Conservation (phyloP, 441 rosid species). For the Jatropha podagrica region DNA sequence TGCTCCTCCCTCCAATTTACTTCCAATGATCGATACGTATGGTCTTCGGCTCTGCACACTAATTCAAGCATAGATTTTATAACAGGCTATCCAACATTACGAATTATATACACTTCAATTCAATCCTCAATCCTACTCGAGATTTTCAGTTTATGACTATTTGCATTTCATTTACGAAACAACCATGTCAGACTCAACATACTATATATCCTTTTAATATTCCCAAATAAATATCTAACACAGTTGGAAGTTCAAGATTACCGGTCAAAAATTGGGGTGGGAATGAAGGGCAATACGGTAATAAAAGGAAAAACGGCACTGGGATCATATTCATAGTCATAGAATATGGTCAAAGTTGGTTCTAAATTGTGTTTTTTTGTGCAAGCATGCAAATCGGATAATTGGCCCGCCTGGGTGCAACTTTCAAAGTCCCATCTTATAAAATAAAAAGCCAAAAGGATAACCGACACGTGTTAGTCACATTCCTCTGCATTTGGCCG, state of each 20-base stretch:
- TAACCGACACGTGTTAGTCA: constrained; percentile 53
- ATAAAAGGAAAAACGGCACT: not conserved
- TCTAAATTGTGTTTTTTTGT: constrained; percentile 37
- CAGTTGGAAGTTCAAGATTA: no score
- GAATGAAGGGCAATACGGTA: constrained; percentile 15
- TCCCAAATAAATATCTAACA: no score
- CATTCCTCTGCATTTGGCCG: constrained; percentile 59
- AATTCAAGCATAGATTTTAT: constrained; percentile 17
- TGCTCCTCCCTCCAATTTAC: constrained; percentile 11
- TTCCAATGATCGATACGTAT: not conserved
- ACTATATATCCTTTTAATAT: no score
- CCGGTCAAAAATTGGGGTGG: not conserved
- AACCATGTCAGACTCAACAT: not conserved
- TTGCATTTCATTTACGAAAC: constrained; percentile 13
- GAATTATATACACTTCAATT: constrained; percentile 3
- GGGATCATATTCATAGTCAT: constrained; percentile 20
- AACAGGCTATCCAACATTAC: constrained; percentile 12
- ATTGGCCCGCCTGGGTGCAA: constrained; percentile 37
- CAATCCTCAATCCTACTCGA: not conserved
- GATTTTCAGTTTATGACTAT: constrained; percentile 3
- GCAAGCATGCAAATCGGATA: constrained; percentile 65
- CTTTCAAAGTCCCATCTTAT: constrained; percentile 1
- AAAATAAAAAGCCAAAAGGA: constrained; percentile 1
- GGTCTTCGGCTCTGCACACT: constrained; percentile 2
- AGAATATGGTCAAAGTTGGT: constrained; percentile 46